Base-by-base conservation (phyloP, 345 rosid species). In the Barbarea vulgaris region DNA sequence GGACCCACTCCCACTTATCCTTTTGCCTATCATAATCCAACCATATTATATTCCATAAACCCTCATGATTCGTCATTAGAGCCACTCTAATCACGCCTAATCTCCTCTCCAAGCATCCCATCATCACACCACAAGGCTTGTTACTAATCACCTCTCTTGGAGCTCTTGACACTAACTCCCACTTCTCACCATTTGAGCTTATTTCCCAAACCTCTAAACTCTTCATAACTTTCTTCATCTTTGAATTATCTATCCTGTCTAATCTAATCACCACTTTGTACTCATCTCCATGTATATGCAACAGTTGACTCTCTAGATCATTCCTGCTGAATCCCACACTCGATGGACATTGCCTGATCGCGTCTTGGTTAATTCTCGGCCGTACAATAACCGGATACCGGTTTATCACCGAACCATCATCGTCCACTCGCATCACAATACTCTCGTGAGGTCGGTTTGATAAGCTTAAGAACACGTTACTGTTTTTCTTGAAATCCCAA, bases 101-200 rank as follows among this genome's bases (percentile, higher is more conserved):
- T 53, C 82, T 80, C 54, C 76, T 83, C 85, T 90, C 91, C 63
- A 88, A 77, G 68, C 93, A 88, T 24, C 93, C 93, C 86, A 83
- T 84, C 83, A 87, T 77, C 0, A 84, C 92, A 64, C 85, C 85
- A 31, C 80, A 84, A 0, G 85, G 81, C 76, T 84, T 83, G 57
- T 44, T 83, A 53, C 73, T 84, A 34, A 84, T 62, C 22, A 87
- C 47, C 0, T 69, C 80, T 7, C 70, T 47, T 2, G 93, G 92
- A 6, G 82, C 86, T 63, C 54, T 73, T 8, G 89, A 77, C 2
- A 81, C 75, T 28, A 50, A 57, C 63, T 81, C 85, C 96, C 96
- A 92, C 0, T 67, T 18, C 12, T 71, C 39, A 7, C 83, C 83
- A 0, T 75, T 57, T 53, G 19, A 11, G 31, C 83, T 81, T 71